Base-by-base conservation (phyloP, 768 basidiomycete genomes). In the Chalciporus sphaerocephalus region DNA sequence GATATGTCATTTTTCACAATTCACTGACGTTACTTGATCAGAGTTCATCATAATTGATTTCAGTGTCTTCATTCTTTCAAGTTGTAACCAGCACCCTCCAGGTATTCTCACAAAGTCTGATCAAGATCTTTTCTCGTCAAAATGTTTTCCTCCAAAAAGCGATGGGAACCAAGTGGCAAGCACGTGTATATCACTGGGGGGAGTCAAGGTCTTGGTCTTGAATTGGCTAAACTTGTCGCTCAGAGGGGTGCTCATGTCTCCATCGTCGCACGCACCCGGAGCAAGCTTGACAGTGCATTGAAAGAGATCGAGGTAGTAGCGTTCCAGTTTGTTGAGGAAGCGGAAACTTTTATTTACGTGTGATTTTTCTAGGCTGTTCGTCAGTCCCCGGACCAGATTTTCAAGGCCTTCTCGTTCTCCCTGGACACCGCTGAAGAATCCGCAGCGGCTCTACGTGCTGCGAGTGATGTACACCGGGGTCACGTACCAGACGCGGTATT, bases 181-280 rank as follows among this genome's bases (percentile, higher is more conserved):
- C 86, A 90, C 55, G 79, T 80, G 61, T 87, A 87, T 58, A 69
- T 92, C 18, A 88, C 89, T 1, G 91, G 90, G 1, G 89, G 86
- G 3, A 84, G 80, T 24, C 70, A 79, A 5, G 90, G 90, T 1
- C 75, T 91, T 0, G 91, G 91, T 1, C 72, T 88, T 3, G 74
- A 78, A 1, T 65, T 92, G 4, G 84, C 88, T 0, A 68, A 74
- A 18, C 67, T 82, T 15, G 70, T 92, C 1, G 74, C 79, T 11
- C 64, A 69, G 47, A 71, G 71, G 44, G 90, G 90, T 1, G 87
- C 89, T 0, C 73, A 89, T 54, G 82, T 92, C 3, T 87, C 86
- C 5, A 87, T 92, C 49, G 83, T 92, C 12, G 88, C 88, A 6
- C 73, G 88, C 10, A 79, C 82, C 40, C 71, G 82, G 53, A 68